Evolutionary conservation across 2,329 filamentous ascomycete genomes (phyloP), one percentile per base, ranked within the genome.

Genomic region (Myriosclerotinia duriaeana): DNA sequence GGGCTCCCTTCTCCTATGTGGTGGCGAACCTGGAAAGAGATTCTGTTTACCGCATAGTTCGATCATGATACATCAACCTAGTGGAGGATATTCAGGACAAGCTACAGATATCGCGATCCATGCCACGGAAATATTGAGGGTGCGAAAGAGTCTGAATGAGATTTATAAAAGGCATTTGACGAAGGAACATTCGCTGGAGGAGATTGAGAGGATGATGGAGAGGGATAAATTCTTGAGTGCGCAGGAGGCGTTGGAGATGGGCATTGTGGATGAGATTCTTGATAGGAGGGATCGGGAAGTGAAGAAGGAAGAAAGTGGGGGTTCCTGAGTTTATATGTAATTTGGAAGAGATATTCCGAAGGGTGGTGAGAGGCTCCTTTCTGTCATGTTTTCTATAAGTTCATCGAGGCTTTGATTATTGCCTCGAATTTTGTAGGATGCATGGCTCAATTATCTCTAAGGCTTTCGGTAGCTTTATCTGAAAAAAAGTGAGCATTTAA

Each of bases 21-120:
- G 94, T 56, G 95, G 96, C 26, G 87, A 92, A 67, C 84, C 90
- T 0, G 93, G 93, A 20, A 92, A 95, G 78, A 84, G 95, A 48
- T 97, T 89, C 78, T 93, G 92, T 65, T 84, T 99, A 44, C 93
- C 93, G n/a, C 93, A 99, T 78, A 92, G 89, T 72, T 90, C 91
- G 64, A 90, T 99, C 75, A 99, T 99, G 95, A 89, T 99, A 65
- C 95, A 99, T 79, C 95, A 99, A 77, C 95, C 96, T 0, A 88
- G 90, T 2, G 94, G 94, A 56, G 87, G 87, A 0, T 89, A 87
- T 5, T 80, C 83, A 67, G 87, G 87, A 0, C 87, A 86, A 71
- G 86, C 87, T 4, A 85, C 85, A 3, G 95, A 99, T 75, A 98
- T 99, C 71, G 85, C 96, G 58, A 98, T 99, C 70, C 96, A 99